Base-by-base conservation (phyloP, 2,329 filamentous ascomycete genomes). In the Aspergillus costaricaensis region DNA sequence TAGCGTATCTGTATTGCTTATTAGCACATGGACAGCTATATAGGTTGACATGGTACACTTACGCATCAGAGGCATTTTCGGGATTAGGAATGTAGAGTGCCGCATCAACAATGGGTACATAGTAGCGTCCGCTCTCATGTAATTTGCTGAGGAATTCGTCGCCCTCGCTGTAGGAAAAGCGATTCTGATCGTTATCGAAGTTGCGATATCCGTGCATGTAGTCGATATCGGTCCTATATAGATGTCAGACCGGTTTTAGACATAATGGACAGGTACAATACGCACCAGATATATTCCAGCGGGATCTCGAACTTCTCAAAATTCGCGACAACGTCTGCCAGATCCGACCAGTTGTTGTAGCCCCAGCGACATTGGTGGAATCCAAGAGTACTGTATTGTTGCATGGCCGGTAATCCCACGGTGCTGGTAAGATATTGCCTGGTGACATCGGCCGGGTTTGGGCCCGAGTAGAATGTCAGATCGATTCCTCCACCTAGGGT, bases 341-440 rank as follows among this genome's bases (percentile, higher is more conserved):
- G 70, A 27, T 86, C 81, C 1, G 85, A 84, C 86, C 89, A 92
- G 68, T 91, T 91, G 41, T 83, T 79, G 72, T 95, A 95, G 0
- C 91, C 91, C 87, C 91, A 95, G 61, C 90, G 84, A 68, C 91
- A 94, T 72, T 96, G 91, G 65, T 96, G 91, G 71, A 84, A 94
- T 0, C 92, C 92, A 62, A 96, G 86, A 0, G 88, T 86, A 82
- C 86, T 94, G 77, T 95, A 95, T 66, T 90, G 88, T 70, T 93
- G 89, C 86, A 94, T 88, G 0, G 87, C 87, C 1, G 91, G 91
- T 5, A 91, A 78, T 0, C 91, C 91, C 55, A 88, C 80, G 1
- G 88, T 84, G 56, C 84, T 87, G 59, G 78, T 75, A 63, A 91
- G 87, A 71, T 94, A 95, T 41, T 89, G 83, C 71, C 85, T 86